phyloP scores from a whole-genome alignment of 1,284 basidiomycete species.

The Pulveroboletus sp. region DNA sequence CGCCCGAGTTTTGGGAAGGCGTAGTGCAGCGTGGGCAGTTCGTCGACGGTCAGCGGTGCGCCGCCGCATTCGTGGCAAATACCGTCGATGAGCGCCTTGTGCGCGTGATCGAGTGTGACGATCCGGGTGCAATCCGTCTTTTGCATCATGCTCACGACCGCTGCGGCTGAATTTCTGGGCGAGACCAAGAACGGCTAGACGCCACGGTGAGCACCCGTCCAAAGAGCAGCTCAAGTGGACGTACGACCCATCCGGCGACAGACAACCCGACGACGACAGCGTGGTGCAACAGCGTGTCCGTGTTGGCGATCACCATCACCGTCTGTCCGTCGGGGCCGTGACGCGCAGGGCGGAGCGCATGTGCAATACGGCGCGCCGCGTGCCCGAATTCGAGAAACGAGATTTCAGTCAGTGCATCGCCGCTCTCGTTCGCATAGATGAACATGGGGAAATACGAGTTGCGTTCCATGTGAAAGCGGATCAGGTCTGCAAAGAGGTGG shows the following conservation, averaged over 20 bases:
- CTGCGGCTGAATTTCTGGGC: neutral
- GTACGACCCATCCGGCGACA: constrained; percentile 26
- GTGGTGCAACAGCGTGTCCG: constrained; percentile 35
- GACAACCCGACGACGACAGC: constrained; percentile 25
- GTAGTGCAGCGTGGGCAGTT: neutral
- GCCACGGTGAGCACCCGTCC: too few relatives aligned
- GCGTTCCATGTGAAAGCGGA: too few relatives aligned
- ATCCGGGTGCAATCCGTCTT: neutral
- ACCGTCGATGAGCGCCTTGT: neutral
- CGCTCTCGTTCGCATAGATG: constrained; percentile 7
- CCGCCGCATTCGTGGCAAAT: neutral
- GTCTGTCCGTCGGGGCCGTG: constrained; percentile 27
- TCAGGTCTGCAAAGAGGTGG: too few relatives aligned
- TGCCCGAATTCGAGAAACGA: constrained; percentile 31
- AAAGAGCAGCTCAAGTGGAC: too few relatives aligned
- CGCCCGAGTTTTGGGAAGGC: neutral
- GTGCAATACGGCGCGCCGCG: constrained; percentile 32
- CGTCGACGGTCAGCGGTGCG: neutral
- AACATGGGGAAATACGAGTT: too few relatives aligned
- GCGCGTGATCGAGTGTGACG: neutral
- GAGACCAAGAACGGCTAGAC: neutral
- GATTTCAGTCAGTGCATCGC: constrained; percentile 12
- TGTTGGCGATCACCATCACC: constrained; percentile 33
- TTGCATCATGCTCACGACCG: neutral
- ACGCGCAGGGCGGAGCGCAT: constrained; percentile 25